phyloP scores from a whole-genome alignment of 2,329 filamentous ascomycete genomes.

The Blumeria graminis region DNA sequence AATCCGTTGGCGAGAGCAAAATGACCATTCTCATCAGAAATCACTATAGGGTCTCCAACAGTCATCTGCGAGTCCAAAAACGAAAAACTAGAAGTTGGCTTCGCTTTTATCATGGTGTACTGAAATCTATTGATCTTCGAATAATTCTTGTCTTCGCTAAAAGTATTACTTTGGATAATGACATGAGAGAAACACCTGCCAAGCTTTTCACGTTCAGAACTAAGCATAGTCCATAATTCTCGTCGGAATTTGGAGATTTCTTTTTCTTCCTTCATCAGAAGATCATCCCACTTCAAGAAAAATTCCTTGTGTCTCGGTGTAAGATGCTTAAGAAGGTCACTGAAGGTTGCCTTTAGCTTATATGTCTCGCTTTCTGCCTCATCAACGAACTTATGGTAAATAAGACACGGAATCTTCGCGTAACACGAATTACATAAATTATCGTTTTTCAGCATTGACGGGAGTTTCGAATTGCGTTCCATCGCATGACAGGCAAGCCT shows the following conservation, averaged over 20 bases:
- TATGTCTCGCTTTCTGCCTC: slow-evolving; percentile 60
- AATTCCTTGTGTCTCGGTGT: slow-evolving; percentile 53
- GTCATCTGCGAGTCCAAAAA: slow-evolving; percentile 79
- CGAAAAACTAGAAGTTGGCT: slow-evolving; percentile 37
- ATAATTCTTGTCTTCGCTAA: slow-evolving; percentile 40
- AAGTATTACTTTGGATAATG: slow-evolving; percentile 55
- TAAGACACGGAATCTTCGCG: slow-evolving; percentile 72
- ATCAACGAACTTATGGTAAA: slow-evolving; percentile 80
- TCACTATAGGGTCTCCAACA: slow-evolving; percentile 77
- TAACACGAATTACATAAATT: slow-evolving; percentile 73
- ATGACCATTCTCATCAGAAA: slow-evolving; percentile 85
- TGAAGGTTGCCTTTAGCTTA: slow-evolving; percentile 59
- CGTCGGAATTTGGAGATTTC: slow-evolving; percentile 67
- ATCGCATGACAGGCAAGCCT: slow-evolving; percentile 66
- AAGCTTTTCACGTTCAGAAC: slow-evolving; percentile 62
- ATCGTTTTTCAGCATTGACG: slow-evolving; percentile 63
- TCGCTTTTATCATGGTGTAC: slow-evolving; percentile 62
- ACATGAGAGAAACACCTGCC: slow-evolving; percentile 81
- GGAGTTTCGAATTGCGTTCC: slow-evolving; percentile 54
- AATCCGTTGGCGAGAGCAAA: slow-evolving; percentile 88
- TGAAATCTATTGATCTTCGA: slow-evolving; percentile 77
- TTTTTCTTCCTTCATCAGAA: slow-evolving; percentile 84
- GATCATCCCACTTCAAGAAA: slow-evolving; percentile 81
- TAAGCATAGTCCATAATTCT: slow-evolving; percentile 92
- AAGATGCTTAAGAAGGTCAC: slow-evolving; percentile 57